phyloP scores from a whole-genome alignment of 805 yeast species.

The Candida ponderosae region DNA sequence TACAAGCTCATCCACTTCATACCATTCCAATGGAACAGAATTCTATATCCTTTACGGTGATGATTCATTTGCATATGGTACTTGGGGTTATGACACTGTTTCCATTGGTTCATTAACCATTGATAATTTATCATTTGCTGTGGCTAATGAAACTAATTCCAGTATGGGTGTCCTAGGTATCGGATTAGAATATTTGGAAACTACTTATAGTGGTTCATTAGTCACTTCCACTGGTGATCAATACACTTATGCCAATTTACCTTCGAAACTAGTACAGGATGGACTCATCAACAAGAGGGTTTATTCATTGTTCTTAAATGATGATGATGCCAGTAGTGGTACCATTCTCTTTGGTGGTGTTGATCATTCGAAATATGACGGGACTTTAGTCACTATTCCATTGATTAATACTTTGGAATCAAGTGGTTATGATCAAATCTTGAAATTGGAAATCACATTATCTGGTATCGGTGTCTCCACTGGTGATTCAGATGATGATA shows the following conservation, averaged over 20 bases:
- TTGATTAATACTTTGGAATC: constrained; percentile 34
- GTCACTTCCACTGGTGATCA: constrained; percentile 5
- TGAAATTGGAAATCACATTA: constrained; percentile 41
- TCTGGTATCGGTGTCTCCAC: constrained; percentile 6
- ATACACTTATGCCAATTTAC: constrained; percentile 58
- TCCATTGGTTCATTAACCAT: constrained; percentile 42
- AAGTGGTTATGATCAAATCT: constrained; percentile 25
- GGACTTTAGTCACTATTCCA: constrained; percentile 42
- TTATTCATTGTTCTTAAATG: constrained; percentile 57
- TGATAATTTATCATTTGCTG: constrained; percentile 52
- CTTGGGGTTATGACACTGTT: constrained; percentile 42
- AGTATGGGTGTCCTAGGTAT: constrained; percentile 59
- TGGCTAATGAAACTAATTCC: constrained; percentile 54
- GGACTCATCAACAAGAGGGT: constrained; percentile 49
- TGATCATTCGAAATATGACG: constrained; percentile 55
- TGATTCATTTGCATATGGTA: constrained; percentile 38
- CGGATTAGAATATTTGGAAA: constrained; percentile 58
- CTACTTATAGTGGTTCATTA: constrained; percentile 30
- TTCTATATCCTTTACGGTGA: constrained; percentile 47
- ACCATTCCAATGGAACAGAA: constrained; percentile 22
- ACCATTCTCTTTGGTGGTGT: constrained; percentile 66
- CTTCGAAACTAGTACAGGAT: constrained; percentile 46
- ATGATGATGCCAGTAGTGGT: constrained; percentile 34
- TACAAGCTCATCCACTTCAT: constrained; percentile 24
- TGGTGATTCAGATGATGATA: no score